Evolutionary conservation across 768 basidiomycete genomes (phyloP).

Genomic region (Grammothele lineata): DNA sequence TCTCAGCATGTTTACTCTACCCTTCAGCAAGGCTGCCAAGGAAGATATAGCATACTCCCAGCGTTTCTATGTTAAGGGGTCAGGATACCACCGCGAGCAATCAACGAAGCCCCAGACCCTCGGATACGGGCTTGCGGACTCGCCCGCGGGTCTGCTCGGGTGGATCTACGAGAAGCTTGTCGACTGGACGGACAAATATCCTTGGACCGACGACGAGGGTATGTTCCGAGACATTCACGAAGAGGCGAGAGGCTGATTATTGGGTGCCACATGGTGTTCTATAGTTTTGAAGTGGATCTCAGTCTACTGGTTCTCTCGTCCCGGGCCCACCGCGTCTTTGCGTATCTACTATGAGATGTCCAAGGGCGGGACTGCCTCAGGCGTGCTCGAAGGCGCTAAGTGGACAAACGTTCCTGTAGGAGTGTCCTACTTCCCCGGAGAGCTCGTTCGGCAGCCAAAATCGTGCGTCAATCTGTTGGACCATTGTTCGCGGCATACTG

Average conservation of each 20-base stretch:
- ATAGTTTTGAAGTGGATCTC: conserved; percentile 35
- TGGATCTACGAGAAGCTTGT: conserved; percentile 35
- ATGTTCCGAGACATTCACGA: too few relatives aligned
- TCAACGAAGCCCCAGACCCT: conserved; percentile 32
- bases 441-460: conserved; percentile 17
- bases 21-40: conserved; percentile 31
- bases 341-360: conserved; percentile 30
- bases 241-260: too few relatives aligned
- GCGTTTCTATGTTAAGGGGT: conserved; percentile 24
- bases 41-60: conserved; percentile 21
- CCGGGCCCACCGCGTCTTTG: conserved; percentile 28
- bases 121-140: conserved; percentile 53
- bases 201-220: conserved; percentile 59
- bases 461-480: conserved; percentile 16
- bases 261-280: too few relatives aligned
- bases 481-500: not conserved
- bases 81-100: conserved; percentile 31
- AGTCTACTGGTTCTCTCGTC: conserved; percentile 32
- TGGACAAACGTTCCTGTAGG: conserved; percentile 24
- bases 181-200: conserved; percentile 41
- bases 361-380: not conserved
- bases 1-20: conserved; percentile 19
- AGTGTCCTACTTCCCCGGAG: conserved; percentile 28
- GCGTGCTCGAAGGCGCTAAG: not conserved
- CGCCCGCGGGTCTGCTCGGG: conserved; percentile 44